Base-by-base conservation (phyloP, 306 rosid species). In the Trifolium fragiferum region DNA sequence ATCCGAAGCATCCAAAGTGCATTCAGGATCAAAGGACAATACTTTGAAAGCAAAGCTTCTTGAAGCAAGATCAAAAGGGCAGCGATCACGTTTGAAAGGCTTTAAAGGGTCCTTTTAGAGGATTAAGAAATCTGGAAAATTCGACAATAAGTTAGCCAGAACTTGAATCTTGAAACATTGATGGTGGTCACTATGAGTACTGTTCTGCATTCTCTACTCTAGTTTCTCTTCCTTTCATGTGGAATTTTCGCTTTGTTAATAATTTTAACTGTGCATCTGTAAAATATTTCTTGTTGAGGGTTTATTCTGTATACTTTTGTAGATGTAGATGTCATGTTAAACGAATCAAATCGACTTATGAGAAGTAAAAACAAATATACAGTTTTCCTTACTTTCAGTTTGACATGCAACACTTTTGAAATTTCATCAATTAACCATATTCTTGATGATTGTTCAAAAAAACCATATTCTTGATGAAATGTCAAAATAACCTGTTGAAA, bases 41-140 rank as follows among this genome's bases (percentile, higher is more conserved):
- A 86, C 90, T 27, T 85, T 94, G 80, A 90, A 90, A 75, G 96
- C 97, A 4, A 94, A 94, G 86, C 99, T 94, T 78, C 86, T 92
- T 8, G 99, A 94, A 84, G 99, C 97, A 78, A 88, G 99, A 84
- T 83, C 96, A 11, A 94, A 88, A 77, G 97, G 96, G 12, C 89
- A 84, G 70, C 75, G 96, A 5, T 81, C 95, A 0, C 89, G 97
- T n/a, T 73, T 77, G 44, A 94, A 89, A 82, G 85, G 83, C 81
- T 77, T 81, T 69, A 89, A 93, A 72, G 84, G 88, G 30, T 78
- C 87, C 76, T 81, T 85, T 76, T 81, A 83, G 78, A 60, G 59
- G 60, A 54, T 18, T 44, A 47, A 47, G 50, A 59, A 61, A 32
- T 38, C 44, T 15, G 75, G 75, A 43, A 41, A 75, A 49, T 37